These are phyloP conservation scores for Elasticomyces elasticus DNA, from an alignment of 495 filamentous ascomycete genomes.

Conservation along the genomic window DNA sequence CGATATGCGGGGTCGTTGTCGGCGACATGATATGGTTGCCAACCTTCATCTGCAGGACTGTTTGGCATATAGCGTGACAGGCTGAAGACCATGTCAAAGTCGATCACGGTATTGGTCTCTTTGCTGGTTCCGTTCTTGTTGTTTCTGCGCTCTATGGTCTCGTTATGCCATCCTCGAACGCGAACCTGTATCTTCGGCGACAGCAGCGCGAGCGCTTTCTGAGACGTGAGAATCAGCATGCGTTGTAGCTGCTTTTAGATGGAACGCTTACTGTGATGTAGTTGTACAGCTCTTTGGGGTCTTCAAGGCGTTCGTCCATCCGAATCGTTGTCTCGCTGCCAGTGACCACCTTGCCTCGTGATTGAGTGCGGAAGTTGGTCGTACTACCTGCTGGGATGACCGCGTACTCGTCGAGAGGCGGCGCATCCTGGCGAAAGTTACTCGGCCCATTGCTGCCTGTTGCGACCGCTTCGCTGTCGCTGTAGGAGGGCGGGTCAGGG, in stretches of 20 bases:
- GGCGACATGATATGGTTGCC: slow-evolving; percentile 8
- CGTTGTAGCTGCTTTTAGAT: too few species aligned
- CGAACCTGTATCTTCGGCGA: slow-evolving; percentile 41
- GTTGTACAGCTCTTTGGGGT: slow-evolving; percentile 1
- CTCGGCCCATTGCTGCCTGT: not conserved
- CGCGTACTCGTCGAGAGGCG: not conserved
- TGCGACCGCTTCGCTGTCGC: slow-evolving; percentile 19
- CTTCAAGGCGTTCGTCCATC: slow-evolving; percentile 4
- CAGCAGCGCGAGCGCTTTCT: slow-evolving; percentile 6
- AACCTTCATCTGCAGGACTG: not conserved
- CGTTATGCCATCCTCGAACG: slow-evolving; percentile 41
- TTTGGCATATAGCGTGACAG: slow-evolving; percentile 38
- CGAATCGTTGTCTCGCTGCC: not conserved
- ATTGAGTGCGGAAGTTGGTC: not conserved
- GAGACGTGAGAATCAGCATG: too few species aligned
- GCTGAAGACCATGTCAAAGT: slow-evolving; percentile 45
- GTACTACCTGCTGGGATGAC: not conserved
- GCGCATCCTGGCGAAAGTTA: not conserved
- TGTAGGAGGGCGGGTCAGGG: slow-evolving; percentile 26
- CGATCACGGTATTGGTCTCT: slow-evolving; percentile 34
- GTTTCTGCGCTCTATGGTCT: slow-evolving; percentile 37
- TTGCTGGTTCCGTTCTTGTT: slow-evolving; percentile 41
- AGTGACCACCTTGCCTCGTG: not conserved
- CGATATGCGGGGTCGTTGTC: slow-evolving; percentile 28
- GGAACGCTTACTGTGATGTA: too few species aligned